A percentile compares a stretch with the other conserved stretches of the same genome.
Conservation (phyloP, 2,329 filamentous ascomycete genomes). For the Orbilia quercus region DNA sequence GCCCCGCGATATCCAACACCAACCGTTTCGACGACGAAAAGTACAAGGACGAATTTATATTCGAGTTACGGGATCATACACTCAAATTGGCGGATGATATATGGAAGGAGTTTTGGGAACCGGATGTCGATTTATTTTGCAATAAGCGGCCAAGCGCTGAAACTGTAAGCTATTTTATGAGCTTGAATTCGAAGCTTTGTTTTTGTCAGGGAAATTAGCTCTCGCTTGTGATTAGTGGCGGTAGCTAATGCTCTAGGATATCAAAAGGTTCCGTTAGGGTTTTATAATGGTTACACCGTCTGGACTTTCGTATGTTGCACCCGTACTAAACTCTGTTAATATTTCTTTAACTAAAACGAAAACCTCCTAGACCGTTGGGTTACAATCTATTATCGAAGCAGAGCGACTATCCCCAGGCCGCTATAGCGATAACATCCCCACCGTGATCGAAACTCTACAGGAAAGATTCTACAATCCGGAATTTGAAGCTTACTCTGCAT, state of each 20-base stretch:
- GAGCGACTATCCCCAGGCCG: constrained; percentile 39
- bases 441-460: constrained; percentile 46
- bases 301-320: constrained; percentile 52
- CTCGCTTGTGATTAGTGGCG: not conserved
- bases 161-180: constrained; percentile 15
- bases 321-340: constrained; percentile 2
- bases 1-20: constrained; percentile 11
- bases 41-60: constrained; percentile 43
- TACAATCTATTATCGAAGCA: constrained; percentile 51
- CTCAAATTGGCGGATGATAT: constrained; percentile 45
- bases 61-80: constrained; percentile 29
- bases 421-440: constrained; percentile 41
- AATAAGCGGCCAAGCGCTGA: constrained; percentile 48
- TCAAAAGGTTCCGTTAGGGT: constrained; percentile 41
- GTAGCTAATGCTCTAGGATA: not conserved
- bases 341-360: constrained; percentile 4
- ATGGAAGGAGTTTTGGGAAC: constrained; percentile 50
- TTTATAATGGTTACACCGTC: constrained; percentile 53
- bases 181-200: not conserved
- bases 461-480: constrained; percentile 51
- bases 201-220: not conserved
- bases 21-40: constrained; percentile 49
- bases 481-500: constrained; percentile 51
- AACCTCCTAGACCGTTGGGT: constrained; percentile 24
- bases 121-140: constrained; percentile 50